Conservation (phyloP, 2,329 filamentous ascomycete species). For the Exserohilum turcica region DNA sequence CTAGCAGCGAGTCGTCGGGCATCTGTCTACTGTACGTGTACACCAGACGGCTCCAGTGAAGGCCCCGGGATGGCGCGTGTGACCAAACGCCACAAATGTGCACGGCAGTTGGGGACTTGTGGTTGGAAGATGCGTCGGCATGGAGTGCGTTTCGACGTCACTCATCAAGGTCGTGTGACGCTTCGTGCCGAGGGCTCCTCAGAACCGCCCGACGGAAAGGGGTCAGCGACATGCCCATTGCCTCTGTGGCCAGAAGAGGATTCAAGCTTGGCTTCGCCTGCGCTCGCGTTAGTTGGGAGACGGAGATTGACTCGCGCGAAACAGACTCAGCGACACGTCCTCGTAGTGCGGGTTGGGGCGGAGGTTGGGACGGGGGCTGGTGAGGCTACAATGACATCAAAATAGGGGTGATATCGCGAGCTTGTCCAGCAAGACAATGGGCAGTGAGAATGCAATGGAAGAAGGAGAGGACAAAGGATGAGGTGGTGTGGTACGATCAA, state of each 20-base stretch:
- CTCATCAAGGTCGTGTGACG: neutral
- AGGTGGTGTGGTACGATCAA: slow-evolving; percentile 8
- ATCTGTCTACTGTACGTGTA: too few species aligned
- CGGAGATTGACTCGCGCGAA: neutral
- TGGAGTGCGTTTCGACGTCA: neutral
- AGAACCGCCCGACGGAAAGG: neutral
- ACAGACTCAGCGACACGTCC: neutral
- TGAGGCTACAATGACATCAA: too few species aligned
- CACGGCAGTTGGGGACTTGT: neutral
- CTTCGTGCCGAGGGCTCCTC: neutral
- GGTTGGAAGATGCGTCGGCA: neutral
- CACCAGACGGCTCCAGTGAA: neutral
- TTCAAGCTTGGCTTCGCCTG: neutral
- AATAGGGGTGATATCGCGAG: too few species aligned
- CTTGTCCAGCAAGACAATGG: too few species aligned
- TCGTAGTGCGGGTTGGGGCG: neutral
- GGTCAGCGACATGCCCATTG: neutral
- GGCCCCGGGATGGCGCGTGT: neutral
- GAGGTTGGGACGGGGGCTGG: too few species aligned
- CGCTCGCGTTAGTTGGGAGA: neutral
- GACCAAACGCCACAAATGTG: neutral
- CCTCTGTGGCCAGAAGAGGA: neutral
- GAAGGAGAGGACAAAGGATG: neutral
- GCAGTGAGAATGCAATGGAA: neutral
- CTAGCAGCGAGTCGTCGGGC: neutral